These are phyloP conservation scores for Penicillium sclerotigenum DNA, from an alignment of 2,329 filamentous ascomycete genomes.

Conservation along the genomic window DNA sequence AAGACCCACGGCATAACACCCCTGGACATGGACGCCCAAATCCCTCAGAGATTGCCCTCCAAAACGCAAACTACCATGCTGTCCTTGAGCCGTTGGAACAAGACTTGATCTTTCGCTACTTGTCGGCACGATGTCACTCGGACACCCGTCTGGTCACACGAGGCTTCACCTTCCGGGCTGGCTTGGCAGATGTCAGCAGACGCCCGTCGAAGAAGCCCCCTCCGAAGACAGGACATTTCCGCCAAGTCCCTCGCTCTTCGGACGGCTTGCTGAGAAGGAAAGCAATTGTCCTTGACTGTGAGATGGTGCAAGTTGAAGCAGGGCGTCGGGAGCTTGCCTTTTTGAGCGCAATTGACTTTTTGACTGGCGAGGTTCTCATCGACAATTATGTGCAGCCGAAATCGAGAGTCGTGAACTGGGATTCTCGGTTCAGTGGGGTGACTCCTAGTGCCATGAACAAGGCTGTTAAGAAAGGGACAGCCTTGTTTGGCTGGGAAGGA, in stretches of 20 bases:
- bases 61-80: not conserved
- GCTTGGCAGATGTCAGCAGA: not conserved
- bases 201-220: not conserved
- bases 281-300: conserved; percentile 50
- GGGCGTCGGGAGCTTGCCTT: conserved; percentile 35
- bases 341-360: conserved; percentile 44
- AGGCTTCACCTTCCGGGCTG: not conserved
- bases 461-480: conserved; percentile 31
- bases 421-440: conserved; percentile 42
- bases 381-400: conserved; percentile 43
- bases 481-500: conserved; percentile 42
- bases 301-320: conserved; percentile 45
- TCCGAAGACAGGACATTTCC: conserved; percentile 1
- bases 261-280: not conserved
- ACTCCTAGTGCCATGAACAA: conserved; percentile 29
- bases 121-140: conserved; percentile 7
- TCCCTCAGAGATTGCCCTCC: not conserved
- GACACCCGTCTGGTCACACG: not conserved
- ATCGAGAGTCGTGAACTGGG: conserved; percentile 36
- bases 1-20: too few relatives aligned
- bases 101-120: conserved; percentile 5
- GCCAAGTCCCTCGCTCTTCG: not conserved
- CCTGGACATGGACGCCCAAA: not conserved
- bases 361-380: conserved; percentile 49
- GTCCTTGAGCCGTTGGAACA: not conserved